Percentiles rank a stretch among this genome's conserved stretches.
Conservation (phyloP, 352 stramenopile genomes). For the Phytophthora cajani region DNA sequence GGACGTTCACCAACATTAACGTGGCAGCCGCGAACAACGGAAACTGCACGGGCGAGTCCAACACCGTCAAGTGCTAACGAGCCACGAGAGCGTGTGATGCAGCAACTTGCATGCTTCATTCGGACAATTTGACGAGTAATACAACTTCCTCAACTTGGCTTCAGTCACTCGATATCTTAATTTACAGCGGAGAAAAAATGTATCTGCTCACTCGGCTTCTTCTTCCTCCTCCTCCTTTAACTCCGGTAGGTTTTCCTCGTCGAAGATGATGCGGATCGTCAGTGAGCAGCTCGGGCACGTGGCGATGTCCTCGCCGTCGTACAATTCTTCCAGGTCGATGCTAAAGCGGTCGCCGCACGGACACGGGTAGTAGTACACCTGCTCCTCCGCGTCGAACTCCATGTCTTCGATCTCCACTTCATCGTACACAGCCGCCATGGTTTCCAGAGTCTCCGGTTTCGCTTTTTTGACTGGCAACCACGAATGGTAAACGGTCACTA, state of each 20-base stretch:
- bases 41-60: conserved; percentile 30
- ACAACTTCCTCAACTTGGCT: not conserved
- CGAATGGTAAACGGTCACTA: conserved; percentile 16
- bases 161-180: conserved; percentile 12
- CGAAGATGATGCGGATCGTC: conserved; percentile 96
- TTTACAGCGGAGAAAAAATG: conserved; percentile 14
- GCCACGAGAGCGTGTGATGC: too few species aligned
- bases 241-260: conserved; percentile 86
- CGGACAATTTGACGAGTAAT: not conserved
- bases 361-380: conserved; percentile 97
- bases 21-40: conserved; percentile 13
- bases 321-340: conserved; percentile 86
- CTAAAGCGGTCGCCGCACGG: conserved; percentile 96
- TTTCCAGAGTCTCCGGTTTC: not conserved
- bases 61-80: conserved; percentile 23
- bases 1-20: conserved; percentile 28
- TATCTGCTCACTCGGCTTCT: conserved; percentile 9
- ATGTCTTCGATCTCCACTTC: conserved; percentile 99
- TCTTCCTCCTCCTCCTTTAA: conserved; percentile 73
- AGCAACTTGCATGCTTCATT: not conserved
- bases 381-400: conserved; percentile 93
- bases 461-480: conserved; percentile 9
- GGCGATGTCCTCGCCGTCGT: conserved; percentile 97
- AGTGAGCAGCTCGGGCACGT: conserved; percentile 97
- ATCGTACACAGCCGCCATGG: conserved; percentile 94